phyloP scores from a whole-genome alignment of 345 rosid genomes.

The Aquilaria yunnanensis region DNA sequence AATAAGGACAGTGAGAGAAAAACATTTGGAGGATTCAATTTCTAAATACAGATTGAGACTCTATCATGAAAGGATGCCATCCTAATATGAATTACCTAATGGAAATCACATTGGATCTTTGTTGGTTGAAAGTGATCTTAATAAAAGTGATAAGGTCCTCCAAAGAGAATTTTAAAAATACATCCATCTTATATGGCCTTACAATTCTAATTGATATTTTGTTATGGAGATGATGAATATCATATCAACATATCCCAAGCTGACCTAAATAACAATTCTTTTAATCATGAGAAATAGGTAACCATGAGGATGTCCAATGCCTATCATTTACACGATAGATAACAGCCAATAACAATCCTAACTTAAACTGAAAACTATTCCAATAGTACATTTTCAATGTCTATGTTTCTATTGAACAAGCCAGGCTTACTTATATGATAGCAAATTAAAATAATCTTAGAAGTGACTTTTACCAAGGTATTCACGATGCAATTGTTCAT shows the following conservation, averaged over 20 bases:
- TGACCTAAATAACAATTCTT: neutral
- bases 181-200: slow-evolving; percentile 8
- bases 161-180: neutral
- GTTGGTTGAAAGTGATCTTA: neutral
- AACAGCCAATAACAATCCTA: neutral
- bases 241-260: neutral
- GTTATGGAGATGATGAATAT: slow-evolving; percentile 8
- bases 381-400: slow-evolving; percentile 5
- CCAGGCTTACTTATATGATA: neutral
- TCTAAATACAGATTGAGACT: neutral
- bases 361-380: neutral
- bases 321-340: neutral
- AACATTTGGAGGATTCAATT: neutral
- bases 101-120: neutral
- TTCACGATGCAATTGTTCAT: neutral
- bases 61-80: too few relatives aligned
- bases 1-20: neutral
- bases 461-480: neutral
- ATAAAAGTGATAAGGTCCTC: neutral
- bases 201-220: slow-evolving; percentile 2
- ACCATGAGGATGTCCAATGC: neutral
- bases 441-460: neutral
- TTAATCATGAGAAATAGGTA: neutral
- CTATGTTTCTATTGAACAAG: slow-evolving; percentile 3
- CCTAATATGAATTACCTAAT: neutral